Evolutionary conservation across 1,139 yeast species (phyloP), one percentile per base, ranked within the genome.

Genomic region (Lodderomyces theae): DNA sequence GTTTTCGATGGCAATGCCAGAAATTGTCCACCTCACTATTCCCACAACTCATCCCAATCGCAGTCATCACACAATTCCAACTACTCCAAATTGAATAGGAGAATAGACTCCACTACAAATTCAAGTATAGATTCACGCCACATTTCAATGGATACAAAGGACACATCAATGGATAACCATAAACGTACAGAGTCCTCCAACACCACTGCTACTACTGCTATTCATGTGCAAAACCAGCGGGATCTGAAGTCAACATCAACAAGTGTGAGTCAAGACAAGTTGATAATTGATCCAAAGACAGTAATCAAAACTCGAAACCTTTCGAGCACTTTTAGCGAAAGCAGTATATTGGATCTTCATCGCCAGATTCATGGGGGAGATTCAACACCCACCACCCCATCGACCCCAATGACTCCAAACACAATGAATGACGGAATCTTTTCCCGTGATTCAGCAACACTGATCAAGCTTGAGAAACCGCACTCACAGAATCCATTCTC

Each of bases 51-150:
- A 15, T 28, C 31, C n/a, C 31, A 28, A 28, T 28, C 31, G 4
- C 31, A 28, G 8, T 28, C 31, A 28, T 28, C 31, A 28, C 31
- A 28, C 12, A 28, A 28, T 28, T 28, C 31, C 13, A 28, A 16
- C 18, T 28, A 28, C 10, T 28, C 18, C 10, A 28, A 28, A 28
- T 3, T 28, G 3, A 13, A 28, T n/a, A 32, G 25, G 22, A 32
- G 35, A n/a, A 22, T 26, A 4, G 35, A 32, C 22, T 32, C 35
- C n/a, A 32, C 35, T 2, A 21, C 35, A 12, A 32, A 23, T 22
- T 32, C 35, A n/a, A 32, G 26, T n/a, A 10, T 32, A 4, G 25
- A 23, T 21, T 32, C 35, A 8, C 24, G 22, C 22, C 24, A 17
- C 22, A 7, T 32, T 13, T 22, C 26, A 4, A 22, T 32, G 6